Evolutionary conservation across 176 grass and related monocot species (phyloP).

Genomic region (Ananas comosus): DNA sequence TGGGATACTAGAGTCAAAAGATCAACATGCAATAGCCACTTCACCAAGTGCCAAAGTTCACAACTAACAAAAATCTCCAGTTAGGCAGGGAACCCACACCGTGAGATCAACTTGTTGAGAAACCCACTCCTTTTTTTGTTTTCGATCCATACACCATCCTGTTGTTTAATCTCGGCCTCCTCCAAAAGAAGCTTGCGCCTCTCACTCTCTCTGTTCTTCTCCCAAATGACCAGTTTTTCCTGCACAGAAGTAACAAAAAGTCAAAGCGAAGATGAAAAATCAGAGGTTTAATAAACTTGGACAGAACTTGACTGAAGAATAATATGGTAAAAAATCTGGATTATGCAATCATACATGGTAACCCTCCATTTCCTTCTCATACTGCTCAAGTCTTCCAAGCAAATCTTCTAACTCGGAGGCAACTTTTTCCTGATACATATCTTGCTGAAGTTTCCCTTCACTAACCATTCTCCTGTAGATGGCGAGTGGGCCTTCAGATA

Average conservation of each 20-base stretch:
- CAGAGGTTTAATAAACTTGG: background rate
- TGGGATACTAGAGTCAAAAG: background rate
- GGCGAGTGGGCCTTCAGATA: constrained; percentile 61
- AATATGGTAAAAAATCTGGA: background rate
- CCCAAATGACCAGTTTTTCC: constrained; percentile 60
- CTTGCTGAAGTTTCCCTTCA: constrained; percentile 71
- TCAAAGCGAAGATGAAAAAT: background rate
- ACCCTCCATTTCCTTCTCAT: constrained; percentile 92
- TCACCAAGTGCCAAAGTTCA: background rate
- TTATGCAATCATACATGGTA: constrained; percentile 56
- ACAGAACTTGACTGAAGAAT: background rate
- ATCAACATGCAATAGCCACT: too few relatives aligned
- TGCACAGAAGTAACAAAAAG: constrained; percentile 22
- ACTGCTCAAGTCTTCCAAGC: constrained; percentile 48
- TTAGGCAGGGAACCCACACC: constrained; percentile 21
- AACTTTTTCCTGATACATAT: constrained; percentile 67
- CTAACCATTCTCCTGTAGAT: constrained; percentile 56
- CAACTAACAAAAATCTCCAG: background rate
- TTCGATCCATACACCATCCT: constrained; percentile 78
- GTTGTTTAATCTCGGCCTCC: constrained; percentile 72
- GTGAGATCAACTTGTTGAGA: constrained; percentile 49
- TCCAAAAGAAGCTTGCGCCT: constrained; percentile 59
- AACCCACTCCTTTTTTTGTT: constrained; percentile 39
- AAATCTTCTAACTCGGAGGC: constrained; percentile 58
- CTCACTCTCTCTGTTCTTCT: constrained; percentile 56